Evolutionary conservation across 805 yeast species (phyloP).

Genomic region (Starmerella stigmatis): DNA sequence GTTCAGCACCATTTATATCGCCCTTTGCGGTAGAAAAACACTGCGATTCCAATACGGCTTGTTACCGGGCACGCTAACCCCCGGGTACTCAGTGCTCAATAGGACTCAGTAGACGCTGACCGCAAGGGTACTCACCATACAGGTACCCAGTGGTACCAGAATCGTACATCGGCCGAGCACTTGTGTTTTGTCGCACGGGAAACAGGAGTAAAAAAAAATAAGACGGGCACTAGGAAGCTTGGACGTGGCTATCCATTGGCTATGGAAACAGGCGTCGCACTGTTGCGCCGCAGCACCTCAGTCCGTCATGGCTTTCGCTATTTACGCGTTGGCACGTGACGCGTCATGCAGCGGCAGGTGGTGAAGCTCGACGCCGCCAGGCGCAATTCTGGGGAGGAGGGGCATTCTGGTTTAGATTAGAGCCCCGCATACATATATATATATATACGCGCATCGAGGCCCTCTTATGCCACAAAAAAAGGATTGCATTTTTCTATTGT

Average conservation of each 20-base stretch:
- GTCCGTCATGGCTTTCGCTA: background rate
- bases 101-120: no score
- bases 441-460: background rate
- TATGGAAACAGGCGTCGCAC: background rate
- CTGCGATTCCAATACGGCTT: no score
- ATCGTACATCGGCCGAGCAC: background rate
- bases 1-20: no score
- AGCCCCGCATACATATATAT: background rate
- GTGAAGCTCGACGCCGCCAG: constrained; percentile 9
- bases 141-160: no score
- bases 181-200: background rate
- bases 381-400: background rate
- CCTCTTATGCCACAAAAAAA: constrained; percentile 2
- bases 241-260: background rate
- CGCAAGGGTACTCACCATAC: constrained; percentile 2
- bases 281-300: background rate
- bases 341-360: background rate
- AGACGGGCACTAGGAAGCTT: no score
- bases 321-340: constrained; percentile 1
- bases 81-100: no score
- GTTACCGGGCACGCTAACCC: no score
- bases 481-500: background rate
- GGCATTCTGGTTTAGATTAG: background rate
- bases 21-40: no score
- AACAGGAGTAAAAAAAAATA: background rate